Evolutionary conservation across 2,329 filamentous ascomycete species (phyloP).

Genomic region (Aspergillus intermedius): DNA sequence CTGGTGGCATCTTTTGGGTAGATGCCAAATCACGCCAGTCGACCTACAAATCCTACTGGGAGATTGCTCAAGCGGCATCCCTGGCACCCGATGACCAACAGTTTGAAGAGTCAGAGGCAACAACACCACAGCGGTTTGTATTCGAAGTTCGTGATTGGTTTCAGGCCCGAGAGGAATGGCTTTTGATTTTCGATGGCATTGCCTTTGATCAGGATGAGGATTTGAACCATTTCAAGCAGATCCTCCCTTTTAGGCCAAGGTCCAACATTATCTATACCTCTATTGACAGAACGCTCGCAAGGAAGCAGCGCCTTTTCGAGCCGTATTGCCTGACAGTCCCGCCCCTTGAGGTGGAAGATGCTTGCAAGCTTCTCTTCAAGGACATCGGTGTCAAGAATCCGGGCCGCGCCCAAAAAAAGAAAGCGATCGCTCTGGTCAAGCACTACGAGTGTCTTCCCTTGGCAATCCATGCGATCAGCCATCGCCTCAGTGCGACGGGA

Average conservation of each 20-base stretch:
- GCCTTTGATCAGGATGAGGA: slow-evolving; percentile 53
- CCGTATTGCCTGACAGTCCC: slow-evolving; percentile 53
- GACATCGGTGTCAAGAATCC: slow-evolving; percentile 56
- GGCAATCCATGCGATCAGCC: slow-evolving; percentile 61
- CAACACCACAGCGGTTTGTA: slow-evolving; percentile 46
- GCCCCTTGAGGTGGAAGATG: slow-evolving; percentile 51
- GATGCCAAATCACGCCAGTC: slow-evolving; percentile 55
- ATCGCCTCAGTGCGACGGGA: slow-evolving; percentile 54
- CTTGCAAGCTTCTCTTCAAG: slow-evolving; percentile 54
- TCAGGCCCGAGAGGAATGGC: slow-evolving; percentile 55
- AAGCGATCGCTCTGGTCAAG: slow-evolving; percentile 57
- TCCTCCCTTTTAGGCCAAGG: slow-evolving; percentile 58
- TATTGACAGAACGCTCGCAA: slow-evolving; percentile 51
- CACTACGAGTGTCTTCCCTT: slow-evolving; percentile 60
- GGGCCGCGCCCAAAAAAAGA: slow-evolving; percentile 48
- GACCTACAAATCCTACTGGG: slow-evolving; percentile 57
- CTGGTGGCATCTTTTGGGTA: slow-evolving; percentile 65
- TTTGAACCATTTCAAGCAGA: slow-evolving; percentile 46
- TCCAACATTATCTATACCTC: slow-evolving; percentile 65
- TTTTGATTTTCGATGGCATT: slow-evolving; percentile 62
- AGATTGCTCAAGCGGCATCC: slow-evolving; percentile 55
- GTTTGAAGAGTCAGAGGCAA: slow-evolving; percentile 30
- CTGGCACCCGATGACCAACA: slow-evolving; percentile 39
- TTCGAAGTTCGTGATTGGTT: slow-evolving; percentile 57
- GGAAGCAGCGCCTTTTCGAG: slow-evolving; percentile 55